Evolutionary conservation across 2,329 filamentous ascomycete species (phyloP).

Genomic region (Cladosporium sp.): DNA sequence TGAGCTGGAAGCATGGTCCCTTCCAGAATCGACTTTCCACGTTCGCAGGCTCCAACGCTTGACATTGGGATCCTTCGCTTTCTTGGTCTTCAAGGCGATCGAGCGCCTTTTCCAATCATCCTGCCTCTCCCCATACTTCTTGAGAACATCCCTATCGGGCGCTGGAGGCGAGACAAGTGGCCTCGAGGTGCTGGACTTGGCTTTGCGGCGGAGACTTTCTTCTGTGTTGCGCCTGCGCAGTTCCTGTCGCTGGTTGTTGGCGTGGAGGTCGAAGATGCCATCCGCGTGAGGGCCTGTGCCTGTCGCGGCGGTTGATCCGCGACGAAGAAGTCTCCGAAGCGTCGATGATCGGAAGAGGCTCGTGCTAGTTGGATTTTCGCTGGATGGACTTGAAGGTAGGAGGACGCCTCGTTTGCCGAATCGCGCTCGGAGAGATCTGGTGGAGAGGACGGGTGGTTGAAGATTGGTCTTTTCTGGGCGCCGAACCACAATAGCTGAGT

Average conservation of each 20-base stretch:
- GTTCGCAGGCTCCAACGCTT: constrained; percentile 5
- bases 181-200: background rate
- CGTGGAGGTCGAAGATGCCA: background rate
- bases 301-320: background rate
- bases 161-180: constrained; percentile 1
- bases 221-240: background rate
- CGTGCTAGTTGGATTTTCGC: background rate
- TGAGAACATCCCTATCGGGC: background rate
- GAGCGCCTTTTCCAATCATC: background rate
- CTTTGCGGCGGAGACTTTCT: background rate
- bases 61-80: background rate
- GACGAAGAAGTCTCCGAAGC: background rate
- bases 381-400: background rate
- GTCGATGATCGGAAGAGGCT: no score
- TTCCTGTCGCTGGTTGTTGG: background rate
- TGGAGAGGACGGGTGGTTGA: background rate
- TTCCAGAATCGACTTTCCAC: background rate
- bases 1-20: background rate
- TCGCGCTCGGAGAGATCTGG: background rate
- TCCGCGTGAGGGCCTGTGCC: background rate
- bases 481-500: background rate
- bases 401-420: background rate
- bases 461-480: background rate
- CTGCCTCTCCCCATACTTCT: background rate
- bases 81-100: background rate